Percentiles rank a stretch among this genome's conserved stretches.
Conservation (phyloP, 2,329 filamentous ascomycete genomes). For the Venturiaceae sp. region DNA sequence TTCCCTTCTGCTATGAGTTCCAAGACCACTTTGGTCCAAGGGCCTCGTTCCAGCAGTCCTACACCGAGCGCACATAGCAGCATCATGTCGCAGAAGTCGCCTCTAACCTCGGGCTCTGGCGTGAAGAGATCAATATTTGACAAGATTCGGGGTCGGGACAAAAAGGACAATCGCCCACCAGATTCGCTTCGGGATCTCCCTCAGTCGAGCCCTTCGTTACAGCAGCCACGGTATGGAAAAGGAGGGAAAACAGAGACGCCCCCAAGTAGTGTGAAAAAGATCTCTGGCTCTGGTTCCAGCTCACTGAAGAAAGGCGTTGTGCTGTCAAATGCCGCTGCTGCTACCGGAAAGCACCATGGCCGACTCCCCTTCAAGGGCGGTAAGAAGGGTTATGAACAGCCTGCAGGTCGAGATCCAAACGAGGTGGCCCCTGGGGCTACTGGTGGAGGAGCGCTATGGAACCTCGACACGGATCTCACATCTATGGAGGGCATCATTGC, state of each 20-base stretch:
- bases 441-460: slow-evolving; percentile 55
- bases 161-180: slow-evolving; percentile 26
- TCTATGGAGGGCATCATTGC: slow-evolving; percentile 89
- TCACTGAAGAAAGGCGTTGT: slow-evolving; percentile 10
- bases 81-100: slow-evolving; percentile 31
- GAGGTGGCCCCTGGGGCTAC: slow-evolving; percentile 27
- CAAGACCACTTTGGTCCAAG: slow-evolving; percentile 29
- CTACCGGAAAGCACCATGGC: slow-evolving; percentile 24
- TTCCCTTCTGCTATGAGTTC: slow-evolving; percentile 41
- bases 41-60: slow-evolving; percentile 65
- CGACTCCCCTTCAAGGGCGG: slow-evolving; percentile 43
- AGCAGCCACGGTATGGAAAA: slow-evolving; percentile 20
- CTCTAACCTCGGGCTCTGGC: slow-evolving; percentile 9
- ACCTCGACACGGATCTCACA: slow-evolving; percentile 77
- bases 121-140: slow-evolving; percentile 42
- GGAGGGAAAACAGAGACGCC: slow-evolving; percentile 19
- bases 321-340: slow-evolving; percentile 6
- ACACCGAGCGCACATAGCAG: slow-evolving; percentile 64
- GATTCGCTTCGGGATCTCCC: slow-evolving; percentile 27
- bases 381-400: slow-evolving; percentile 21
- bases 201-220: slow-evolving; percentile 30
- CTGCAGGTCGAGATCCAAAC: slow-evolving; percentile 33
- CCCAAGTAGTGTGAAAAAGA: slow-evolving; percentile 15
- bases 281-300: slow-evolving; percentile 11
- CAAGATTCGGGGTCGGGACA: slow-evolving; percentile 41